These are phyloP conservation scores for Cairneyella variabilis DNA, from an alignment of 495 filamentous ascomycete species.

Conservation along the genomic window DNA sequence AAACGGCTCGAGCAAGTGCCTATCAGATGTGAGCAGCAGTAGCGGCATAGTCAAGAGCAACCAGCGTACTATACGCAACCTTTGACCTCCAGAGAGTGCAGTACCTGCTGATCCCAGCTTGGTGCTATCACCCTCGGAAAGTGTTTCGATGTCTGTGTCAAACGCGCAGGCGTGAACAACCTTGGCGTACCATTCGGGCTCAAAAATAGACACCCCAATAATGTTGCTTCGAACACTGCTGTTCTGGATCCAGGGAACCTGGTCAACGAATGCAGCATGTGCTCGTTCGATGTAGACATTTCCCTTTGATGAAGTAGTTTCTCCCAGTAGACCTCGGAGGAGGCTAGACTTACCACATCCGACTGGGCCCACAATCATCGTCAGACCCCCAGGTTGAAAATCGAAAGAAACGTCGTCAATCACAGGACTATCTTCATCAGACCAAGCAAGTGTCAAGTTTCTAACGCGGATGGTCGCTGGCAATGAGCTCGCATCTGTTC, in stretches of 20 bases:
- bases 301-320: slow-evolving; percentile 34
- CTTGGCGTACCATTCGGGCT: slow-evolving; percentile 31
- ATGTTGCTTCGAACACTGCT: slow-evolving; percentile 31
- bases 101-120: slow-evolving; percentile 52
- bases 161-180: slow-evolving; percentile 32
- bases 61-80: slow-evolving; percentile 44
- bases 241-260: slow-evolving; percentile 39
- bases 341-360: slow-evolving; percentile 20
- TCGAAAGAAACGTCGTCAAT: slow-evolving; percentile 30
- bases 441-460: slow-evolving; percentile 15
- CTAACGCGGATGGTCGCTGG: slow-evolving; percentile 6
- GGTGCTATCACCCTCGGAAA: slow-evolving; percentile 51
- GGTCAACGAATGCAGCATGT: slow-evolving; percentile 26
- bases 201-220: slow-evolving; percentile 19
- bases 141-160: slow-evolving; percentile 28
- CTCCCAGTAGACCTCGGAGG: slow-evolving; percentile 41
- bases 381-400: slow-evolving; percentile 42
- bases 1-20: slow-evolving; percentile 23
- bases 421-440: slow-evolving; percentile 6
- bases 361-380: slow-evolving; percentile 18
- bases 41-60: neutral
- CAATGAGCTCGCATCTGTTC: neutral
- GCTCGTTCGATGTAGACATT: slow-evolving; percentile 35
- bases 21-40: neutral
- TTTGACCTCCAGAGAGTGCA: slow-evolving; percentile 56